Evolutionary conservation across 2,329 filamentous ascomycete species (phyloP), one percentile per base, ranked within the genome.

Genomic region (Escovopsis sp.): DNA sequence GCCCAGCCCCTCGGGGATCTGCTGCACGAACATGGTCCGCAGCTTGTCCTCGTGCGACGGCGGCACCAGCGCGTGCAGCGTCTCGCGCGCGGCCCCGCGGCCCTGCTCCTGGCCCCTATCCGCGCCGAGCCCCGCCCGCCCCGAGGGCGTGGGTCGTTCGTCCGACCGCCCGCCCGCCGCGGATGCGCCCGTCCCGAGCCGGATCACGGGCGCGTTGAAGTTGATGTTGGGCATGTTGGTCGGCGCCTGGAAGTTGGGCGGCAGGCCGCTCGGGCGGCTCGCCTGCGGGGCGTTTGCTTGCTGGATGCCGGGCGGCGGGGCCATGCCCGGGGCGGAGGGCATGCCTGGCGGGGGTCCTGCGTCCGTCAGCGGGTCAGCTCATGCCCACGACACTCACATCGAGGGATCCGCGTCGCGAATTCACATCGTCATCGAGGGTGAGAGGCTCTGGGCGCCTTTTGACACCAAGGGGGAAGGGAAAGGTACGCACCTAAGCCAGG

Each of bases 151-250:
- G 10, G 54, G 46, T 39, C 53, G 49, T 9, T 50, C 49, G 19
- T 75, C 72, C 48, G 43, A 42, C 39, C 63, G 66, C 15, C 69
- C 65, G 19, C 59, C 26, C 53, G 60, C 55, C 10, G 62, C 58
- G 26, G 79, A 68, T 55, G 85, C 85, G n/a, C 73, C 75, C 11
- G 87, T 89, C 36, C 89, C 91, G 38, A 98, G 74, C 43, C 91
- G 84, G 57, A 98, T 96, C 46, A 96, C 87, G 44, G 89, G 88
- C 33, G 91, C 91, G 56, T 85, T 94, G 69, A 96, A 94, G 68
- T 98, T 95, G 69, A 98, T 94, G 60, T 94, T 93, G 41, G 89
- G 87, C 73, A 95, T 85, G 58, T 91, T 94, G 40, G 84, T 70
- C 9, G 89, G 88, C 39, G 86, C 78, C 67, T 93, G 85, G 64